A percentile compares a stretch with the other conserved stretches of the same genome.
phyloP scores from a whole-genome alignment of 177 flowering plant genomes.

The Telopea speciosissima region DNA sequence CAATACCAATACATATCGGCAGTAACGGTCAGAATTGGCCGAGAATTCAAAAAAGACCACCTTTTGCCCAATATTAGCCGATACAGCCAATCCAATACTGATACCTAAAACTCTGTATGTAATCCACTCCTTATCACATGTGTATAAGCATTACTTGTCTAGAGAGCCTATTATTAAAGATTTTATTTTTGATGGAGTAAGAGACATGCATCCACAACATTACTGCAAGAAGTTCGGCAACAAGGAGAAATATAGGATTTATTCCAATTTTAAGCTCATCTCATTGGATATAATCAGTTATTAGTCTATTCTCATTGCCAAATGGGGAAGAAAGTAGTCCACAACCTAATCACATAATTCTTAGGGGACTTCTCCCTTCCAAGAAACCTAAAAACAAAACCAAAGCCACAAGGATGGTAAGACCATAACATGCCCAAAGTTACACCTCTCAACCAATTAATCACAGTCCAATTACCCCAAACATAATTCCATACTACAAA shows the following conservation, averaged over 20 bases:
- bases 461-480: background rate
- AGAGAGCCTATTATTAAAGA: background rate
- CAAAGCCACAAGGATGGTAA: background rate
- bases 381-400: background rate
- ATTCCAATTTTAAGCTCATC: too few relatives aligned
- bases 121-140: background rate
- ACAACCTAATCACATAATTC: background rate
- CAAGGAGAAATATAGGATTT: background rate
- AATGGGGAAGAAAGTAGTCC: background rate
- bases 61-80: too few relatives aligned
- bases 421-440: background rate
- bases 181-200: background rate
- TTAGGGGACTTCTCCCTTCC: background rate
- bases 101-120: too few relatives aligned
- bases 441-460: background rate
- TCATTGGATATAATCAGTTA: background rate
- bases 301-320: background rate
- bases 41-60: too few relatives aligned
- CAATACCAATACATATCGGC: too few relatives aligned
- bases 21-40: too few relatives aligned
- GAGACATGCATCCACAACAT: background rate
- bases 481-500: background rate
- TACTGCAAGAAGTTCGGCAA: background rate
- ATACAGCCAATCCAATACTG: too few relatives aligned
- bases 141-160: background rate